Conservation (phyloP, 2,329 filamentous ascomycete species). For the Nemania abortiva region DNA sequence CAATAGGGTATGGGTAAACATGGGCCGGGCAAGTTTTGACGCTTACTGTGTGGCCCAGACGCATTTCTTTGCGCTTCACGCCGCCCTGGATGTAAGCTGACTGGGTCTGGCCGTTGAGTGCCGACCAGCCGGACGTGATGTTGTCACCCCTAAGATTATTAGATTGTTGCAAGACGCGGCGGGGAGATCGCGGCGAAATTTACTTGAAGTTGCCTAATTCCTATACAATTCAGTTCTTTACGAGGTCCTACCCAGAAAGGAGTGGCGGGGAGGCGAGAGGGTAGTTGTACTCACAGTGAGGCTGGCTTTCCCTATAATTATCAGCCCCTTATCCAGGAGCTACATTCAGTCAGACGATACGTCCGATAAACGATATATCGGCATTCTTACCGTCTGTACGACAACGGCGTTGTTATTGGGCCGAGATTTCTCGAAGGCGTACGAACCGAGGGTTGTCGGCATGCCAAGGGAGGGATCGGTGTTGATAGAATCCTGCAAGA, state of each 20-base stretch:
- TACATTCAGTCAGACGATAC: neutral
- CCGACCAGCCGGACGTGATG: neutral
- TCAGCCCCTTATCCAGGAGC: neutral
- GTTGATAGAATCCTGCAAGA: neutral
- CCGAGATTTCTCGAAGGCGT: constrained; percentile 1
- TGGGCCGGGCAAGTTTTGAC: neutral
- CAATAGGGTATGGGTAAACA: neutral
- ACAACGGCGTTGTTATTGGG: neutral
- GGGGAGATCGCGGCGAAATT: neutral
- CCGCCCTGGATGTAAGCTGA: constrained; percentile 2
- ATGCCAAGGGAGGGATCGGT: constrained; percentile 4
- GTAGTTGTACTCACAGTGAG: neutral
- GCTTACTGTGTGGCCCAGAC: neutral
- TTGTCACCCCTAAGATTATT: neutral
- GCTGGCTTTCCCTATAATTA: neutral
- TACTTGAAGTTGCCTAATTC: constrained; percentile 1
- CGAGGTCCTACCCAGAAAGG: too few relatives aligned
- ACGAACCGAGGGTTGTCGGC: constrained; percentile 1
- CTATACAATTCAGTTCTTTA: neutral
- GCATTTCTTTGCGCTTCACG: neutral
- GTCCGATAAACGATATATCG: neutral
- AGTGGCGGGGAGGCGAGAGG: neutral
- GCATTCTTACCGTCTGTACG: neutral
- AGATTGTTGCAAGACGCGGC: neutral
- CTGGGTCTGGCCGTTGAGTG: neutral